Evolutionary conservation across 495 filamentous ascomycete genomes (phyloP), one percentile per base, ranked within the genome.

Genomic region (Melanomma pulvis-pyrius): DNA sequence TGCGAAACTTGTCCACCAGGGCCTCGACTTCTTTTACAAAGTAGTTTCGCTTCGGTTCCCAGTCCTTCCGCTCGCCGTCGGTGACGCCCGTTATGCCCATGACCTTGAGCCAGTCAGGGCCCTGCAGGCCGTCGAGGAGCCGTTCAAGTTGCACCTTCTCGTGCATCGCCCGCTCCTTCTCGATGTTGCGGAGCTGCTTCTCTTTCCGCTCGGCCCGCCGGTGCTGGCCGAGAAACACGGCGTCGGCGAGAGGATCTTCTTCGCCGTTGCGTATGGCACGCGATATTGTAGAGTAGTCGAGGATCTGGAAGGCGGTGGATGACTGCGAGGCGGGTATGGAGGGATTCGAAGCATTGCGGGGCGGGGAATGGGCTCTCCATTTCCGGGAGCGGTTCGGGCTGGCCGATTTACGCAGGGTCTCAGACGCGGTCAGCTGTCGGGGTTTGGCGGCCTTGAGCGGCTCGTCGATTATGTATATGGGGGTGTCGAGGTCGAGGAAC

Each of bases 51-150:
- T 96, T 93, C 36, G 89, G 88, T 73, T 97, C 92, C 75, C 90
- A 96, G 47, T 86, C 85, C 71, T 90, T 94, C 78, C 88, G 91
- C 60, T 90, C 89, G 51, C 82, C 83, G 67, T 96, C 93, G 9
- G 92, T 92, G 24, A 92, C 85, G 12, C 90, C 90, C 53, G 85
- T 90, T 48, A 98, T 87, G n/a, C 94, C 94, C 88, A 99, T 93
- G 1, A 91, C 82, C 59, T 90, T 88, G 60, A 97, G 80, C 94
- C 94, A 99, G 73, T 97, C 94, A 39, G 86, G 88, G n/a, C 93
- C 87, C 73, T 90, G 87, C 3, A 99, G 83, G 41, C 91, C 92
- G 50, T 94, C 92, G 39, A 97, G 83, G 39, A 97, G 80, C 8
- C 92, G 84, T 57, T 94, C 90, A 39, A 97, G 84, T 69, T 93